Evolutionary conservation across 2,329 filamentous ascomycete species (phyloP).

Genomic region (Dichotomopilus funicola): DNA sequence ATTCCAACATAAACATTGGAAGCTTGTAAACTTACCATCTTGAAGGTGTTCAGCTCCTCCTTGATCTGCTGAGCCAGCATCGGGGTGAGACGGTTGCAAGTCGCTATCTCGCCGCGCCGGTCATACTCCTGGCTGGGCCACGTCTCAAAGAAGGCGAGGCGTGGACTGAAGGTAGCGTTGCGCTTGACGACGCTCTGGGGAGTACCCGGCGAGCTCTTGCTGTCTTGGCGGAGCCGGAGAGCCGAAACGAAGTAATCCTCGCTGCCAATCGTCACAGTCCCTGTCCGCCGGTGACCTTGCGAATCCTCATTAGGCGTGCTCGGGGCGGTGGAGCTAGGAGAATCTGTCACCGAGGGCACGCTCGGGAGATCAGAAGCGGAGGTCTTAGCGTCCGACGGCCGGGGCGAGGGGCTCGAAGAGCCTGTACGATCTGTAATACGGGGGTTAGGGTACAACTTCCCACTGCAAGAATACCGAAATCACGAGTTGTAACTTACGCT

Average conservation of each 20-base stretch:
- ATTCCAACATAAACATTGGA: too few species aligned
- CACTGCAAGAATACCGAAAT: too few species aligned
- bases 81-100: slow-evolving; percentile 93
- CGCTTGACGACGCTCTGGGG: slow-evolving; percentile 58
- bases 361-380: slow-evolving; percentile 51
- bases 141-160: slow-evolving; percentile 91
- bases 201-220: slow-evolving; percentile 74
- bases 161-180: slow-evolving; percentile 74
- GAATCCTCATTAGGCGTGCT: slow-evolving; percentile 80
- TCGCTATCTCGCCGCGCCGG: slow-evolving; percentile 89
- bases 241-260: slow-evolving; percentile 88
- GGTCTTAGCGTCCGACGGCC: slow-evolving; percentile 49
- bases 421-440: slow-evolving; percentile 47
- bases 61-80: slow-evolving; percentile 99
- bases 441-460: too few species aligned
- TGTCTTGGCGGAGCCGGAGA: slow-evolving; percentile 65
- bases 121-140: slow-evolving; percentile 97
- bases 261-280: slow-evolving; percentile 66
- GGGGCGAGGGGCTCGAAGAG: slow-evolving; percentile 61
- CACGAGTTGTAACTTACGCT: slow-evolving; percentile 52
- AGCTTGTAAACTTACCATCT: slow-evolving; percentile 64
- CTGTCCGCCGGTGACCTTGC: slow-evolving; percentile 58
- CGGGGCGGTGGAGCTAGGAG: slow-evolving; percentile 76
- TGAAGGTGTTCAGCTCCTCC: slow-evolving; percentile 98
- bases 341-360: slow-evolving; percentile 62